Base-by-base conservation (phyloP, 2,329 filamentous ascomycete genomes). In the Trichophyton mentagrophytes region DNA sequence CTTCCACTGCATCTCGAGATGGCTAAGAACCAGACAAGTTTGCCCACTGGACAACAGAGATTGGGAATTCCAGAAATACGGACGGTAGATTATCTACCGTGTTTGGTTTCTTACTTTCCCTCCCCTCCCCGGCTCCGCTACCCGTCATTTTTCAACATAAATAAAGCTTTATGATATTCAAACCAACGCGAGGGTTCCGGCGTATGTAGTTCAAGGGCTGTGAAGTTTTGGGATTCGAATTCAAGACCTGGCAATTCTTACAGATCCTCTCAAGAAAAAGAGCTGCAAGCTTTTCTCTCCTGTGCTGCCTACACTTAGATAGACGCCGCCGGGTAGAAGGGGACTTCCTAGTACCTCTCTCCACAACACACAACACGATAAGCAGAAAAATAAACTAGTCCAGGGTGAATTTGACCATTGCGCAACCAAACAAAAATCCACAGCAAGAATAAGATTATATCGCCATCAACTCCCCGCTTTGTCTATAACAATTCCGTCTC, bases 31-130 rank as follows among this genome's bases (percentile, higher is more conserved):
- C n/a, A 86, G 93, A 72, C 93, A 97, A 73, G 93, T 99, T 57
- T 99, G 93, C 72, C 93, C 93, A 15, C 80, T 99, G 51, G 93
- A 99, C 78, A 99, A 99, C 78, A 82, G 92, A 69, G 93, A 99
- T 76, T 99, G 93, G 93, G 93, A 99, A 73, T 99, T 97, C 80
- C 93, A 99, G 77, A 99, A 97, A 76, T 99, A 99, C 73, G 93
- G 93, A 66, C 82, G 85, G 69, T 87, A 78, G 72, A 62, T 40
- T 17, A 3, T 7, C 27, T 15, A 25, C 15, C 33, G 5, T n/a
- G 6, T 33, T 11, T 22, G 25, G 15, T 17, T 8, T 15, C 40
- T 22, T 20, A 13, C 8, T 27, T 51, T 36, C 8, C 36, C 17
- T 20, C 3, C 49, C 1, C 27, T 33, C 3, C 6, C 13, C 30